Evolutionary conservation across 2,329 filamentous ascomycete genomes (phyloP), one percentile per base, ranked within the genome.

Genomic region (Metarhizium sp.): DNA sequence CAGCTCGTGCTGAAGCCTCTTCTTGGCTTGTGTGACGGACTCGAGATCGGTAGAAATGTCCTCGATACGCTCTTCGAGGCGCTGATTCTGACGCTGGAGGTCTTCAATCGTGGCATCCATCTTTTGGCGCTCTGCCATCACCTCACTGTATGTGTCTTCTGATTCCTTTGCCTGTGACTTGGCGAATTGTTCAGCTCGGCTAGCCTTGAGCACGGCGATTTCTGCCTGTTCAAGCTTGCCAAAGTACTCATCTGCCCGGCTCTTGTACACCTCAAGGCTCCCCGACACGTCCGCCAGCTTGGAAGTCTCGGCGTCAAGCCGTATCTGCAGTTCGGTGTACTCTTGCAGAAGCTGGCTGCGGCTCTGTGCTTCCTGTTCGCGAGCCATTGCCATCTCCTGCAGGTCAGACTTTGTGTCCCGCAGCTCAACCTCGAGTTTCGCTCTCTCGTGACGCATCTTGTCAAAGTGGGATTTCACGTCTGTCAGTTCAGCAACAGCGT

Each of bases 181-280:
- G 55, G 92, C 92, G 68, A 97, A 96, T 63, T 96, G 90, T 71
- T 97, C 92, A 0, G 94, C 92, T 29, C 92, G 84, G 58, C 82
- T 87, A 16, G 92, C 92, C 70, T 96, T 96, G 60, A 99, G 81
- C 18, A 97, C 92, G 0, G 92, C 86, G 61, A 97, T 95, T 70
- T 99, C 92, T 16, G 94, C 94, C 67, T 97, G 92, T 70, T 99
- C 92, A 20, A 99, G 82, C 72, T 96, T 96, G 75, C 85, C 88
- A 73, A 96, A 99, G 71, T 99, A 97, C 68, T 97, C 92, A 66
- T 97, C 91, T 4, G 92, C 88, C 47, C 92, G 85, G 59, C 83
- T 85, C 79, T 95, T 96, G 78, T 97, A 99, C 59, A 96, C 75
- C 58, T 84, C 86, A 46, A 97, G 79, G 68, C 88, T 95, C 3